Evolutionary conservation across 2,329 filamentous ascomycete genomes (phyloP).

Genomic region (Monosporascus sp.): DNA sequence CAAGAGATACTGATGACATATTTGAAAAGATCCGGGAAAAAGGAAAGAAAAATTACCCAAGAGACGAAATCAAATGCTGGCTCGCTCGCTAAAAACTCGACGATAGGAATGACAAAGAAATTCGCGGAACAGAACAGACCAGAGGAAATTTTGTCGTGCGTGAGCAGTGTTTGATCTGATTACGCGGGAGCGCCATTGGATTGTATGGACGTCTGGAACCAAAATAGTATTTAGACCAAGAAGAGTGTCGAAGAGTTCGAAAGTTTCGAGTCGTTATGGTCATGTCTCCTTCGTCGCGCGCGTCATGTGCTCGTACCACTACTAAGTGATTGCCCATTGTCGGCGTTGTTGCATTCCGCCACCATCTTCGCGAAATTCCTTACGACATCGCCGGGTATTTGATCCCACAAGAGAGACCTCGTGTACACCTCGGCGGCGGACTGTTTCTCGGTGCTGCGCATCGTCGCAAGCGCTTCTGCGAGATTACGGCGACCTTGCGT

Average conservation of each 20-base stretch:
- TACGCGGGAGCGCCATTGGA: constrained; percentile 25
- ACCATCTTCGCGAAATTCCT: constrained; percentile 90
- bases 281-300: constrained; percentile 33
- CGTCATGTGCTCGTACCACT: constrained; percentile 38
- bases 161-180: constrained; percentile 29
- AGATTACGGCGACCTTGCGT: constrained; percentile 66
- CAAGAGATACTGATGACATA: constrained; percentile 2
- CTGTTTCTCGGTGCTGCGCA: constrained; percentile 68
- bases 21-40: neutral
- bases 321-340: constrained; percentile 37
- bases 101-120: constrained; percentile 20
- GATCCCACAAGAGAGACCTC: constrained; percentile 87
- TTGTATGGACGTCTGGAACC: constrained; percentile 23
- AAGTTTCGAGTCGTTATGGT: constrained; percentile 22
- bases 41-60: constrained; percentile 20
- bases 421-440: constrained; percentile 86
- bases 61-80: constrained; percentile 33
- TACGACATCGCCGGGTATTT: constrained; percentile 87
- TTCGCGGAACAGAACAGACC: constrained; percentile 18
- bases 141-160: constrained; percentile 27
- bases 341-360: constrained; percentile 59
- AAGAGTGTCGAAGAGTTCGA: constrained; percentile 9
- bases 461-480: constrained; percentile 72
- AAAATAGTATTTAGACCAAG: constrained; percentile 10
- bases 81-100: constrained; percentile 31